These are phyloP conservation scores for Boletus hoseneyae DNA, from an alignment of 1,284 basidiomycete genomes.

Conservation along the genomic window DNA sequence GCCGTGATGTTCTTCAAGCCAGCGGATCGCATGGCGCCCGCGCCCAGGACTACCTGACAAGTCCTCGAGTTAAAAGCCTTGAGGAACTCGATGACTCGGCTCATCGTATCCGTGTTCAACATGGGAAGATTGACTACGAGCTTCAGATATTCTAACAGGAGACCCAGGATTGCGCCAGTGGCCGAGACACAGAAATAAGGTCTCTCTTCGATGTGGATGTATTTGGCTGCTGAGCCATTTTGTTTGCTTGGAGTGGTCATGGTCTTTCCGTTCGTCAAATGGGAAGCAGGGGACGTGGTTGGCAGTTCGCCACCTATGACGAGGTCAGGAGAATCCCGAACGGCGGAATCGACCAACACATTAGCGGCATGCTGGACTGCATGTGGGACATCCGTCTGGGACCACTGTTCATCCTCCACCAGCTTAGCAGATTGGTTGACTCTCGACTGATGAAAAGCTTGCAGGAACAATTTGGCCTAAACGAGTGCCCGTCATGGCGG, in stretches of 20 bases:
- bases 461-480: slow-evolving; percentile 84
- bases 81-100: slow-evolving; percentile 90
- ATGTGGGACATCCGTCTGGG: slow-evolving; percentile 67
- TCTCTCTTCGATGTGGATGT: slow-evolving; percentile 80
- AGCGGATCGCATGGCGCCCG: slow-evolving; percentile 96
- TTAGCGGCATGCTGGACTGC: slow-evolving; percentile 70
- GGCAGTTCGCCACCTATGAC: slow-evolving; percentile 32
- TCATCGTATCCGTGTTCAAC: slow-evolving; percentile 93
- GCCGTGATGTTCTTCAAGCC: slow-evolving; percentile 98
- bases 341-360: slow-evolving; percentile 77
- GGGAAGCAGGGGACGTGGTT: slow-evolving; percentile 9
- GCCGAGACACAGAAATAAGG: slow-evolving; percentile 86
- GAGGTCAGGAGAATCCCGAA: slow-evolving; percentile 76
- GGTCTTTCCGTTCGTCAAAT: slow-evolving; percentile 22
- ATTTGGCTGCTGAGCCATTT: slow-evolving; percentile 50
- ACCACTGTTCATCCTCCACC: slow-evolving; percentile 92
- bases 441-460: slow-evolving; percentile 80
- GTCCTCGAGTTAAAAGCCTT: slow-evolving; percentile 98
- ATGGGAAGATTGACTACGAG: slow-evolving; percentile 86
- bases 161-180: slow-evolving; percentile 72
- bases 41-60: slow-evolving; percentile 97
- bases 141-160: slow-evolving; percentile 84
- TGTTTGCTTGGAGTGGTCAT: slow-evolving; percentile 27
- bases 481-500: background rate
- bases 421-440: slow-evolving; percentile 83